Conservation (phyloP, 306 rosid genomes). For the Quercus glauca region DNA sequence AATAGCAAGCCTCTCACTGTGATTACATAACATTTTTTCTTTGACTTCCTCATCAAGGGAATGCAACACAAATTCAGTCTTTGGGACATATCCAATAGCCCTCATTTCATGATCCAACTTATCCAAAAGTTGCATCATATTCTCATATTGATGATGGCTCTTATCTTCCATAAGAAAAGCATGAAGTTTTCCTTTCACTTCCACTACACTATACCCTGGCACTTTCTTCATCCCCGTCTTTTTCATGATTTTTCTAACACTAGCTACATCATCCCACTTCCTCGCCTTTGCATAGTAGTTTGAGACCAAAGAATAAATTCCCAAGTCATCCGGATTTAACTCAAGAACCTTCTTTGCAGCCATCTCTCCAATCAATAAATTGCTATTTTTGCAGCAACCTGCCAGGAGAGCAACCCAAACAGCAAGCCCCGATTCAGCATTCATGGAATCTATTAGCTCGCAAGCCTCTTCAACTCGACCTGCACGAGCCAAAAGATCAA, state of each 20-base stretch:
- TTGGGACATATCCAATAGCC: slow-evolving; percentile 10
- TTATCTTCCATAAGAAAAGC: slow-evolving; percentile 48
- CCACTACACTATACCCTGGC: slow-evolving; percentile 36
- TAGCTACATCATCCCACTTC: slow-evolving; percentile 42
- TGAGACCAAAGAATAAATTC: slow-evolving; percentile 34
- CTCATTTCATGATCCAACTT: slow-evolving; percentile 35
- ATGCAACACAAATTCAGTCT: slow-evolving; percentile 11
- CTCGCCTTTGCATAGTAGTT: slow-evolving; percentile 36
- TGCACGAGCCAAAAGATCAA: slow-evolving; percentile 18
- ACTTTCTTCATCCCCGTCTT: slow-evolving; percentile 33
- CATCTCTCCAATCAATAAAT: slow-evolving; percentile 18
- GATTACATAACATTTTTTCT: neutral
- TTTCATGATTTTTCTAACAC: slow-evolving; percentile 34
- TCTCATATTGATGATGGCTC: slow-evolving; percentile 16
- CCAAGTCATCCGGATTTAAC: slow-evolving; percentile 33
- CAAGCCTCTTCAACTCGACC: slow-evolving; percentile 20
- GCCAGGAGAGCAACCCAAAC: slow-evolving; percentile 23
- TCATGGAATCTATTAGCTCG: slow-evolving; percentile 11
- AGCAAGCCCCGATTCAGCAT: slow-evolving; percentile 8
- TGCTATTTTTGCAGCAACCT: slow-evolving; percentile 16
- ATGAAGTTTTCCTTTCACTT: slow-evolving; percentile 44
- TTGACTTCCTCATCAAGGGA: slow-evolving; percentile 3
- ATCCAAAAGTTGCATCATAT: slow-evolving; percentile 26
- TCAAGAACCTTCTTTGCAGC: slow-evolving; percentile 34
- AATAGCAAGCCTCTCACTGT: slow-evolving; percentile 1